Conservation (phyloP, 345 rosid species). For the Salix caprea region DNA sequence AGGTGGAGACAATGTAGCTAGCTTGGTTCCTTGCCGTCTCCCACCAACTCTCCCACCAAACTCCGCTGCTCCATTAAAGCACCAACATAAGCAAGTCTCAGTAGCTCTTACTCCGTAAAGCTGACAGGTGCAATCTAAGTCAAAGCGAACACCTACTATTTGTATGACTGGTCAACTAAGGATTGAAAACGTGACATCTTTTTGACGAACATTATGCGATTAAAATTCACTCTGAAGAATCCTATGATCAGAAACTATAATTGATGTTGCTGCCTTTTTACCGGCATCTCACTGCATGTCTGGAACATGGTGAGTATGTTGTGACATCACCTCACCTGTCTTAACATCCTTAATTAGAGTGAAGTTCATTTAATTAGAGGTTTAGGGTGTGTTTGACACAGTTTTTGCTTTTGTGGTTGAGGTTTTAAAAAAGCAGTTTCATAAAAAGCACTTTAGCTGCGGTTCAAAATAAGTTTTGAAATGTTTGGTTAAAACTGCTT, state of each 20-base stretch:
- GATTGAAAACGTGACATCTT: neutral
- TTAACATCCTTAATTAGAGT: too few relatives aligned
- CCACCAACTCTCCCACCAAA: too few relatives aligned
- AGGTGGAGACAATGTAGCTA: neutral
- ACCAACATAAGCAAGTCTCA: neutral
- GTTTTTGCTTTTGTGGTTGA: too few relatives aligned
- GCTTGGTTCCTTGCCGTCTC: too few relatives aligned
- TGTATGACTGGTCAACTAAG: constrained; percentile 16
- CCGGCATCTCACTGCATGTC: neutral
- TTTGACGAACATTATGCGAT: neutral
- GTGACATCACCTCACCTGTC: too few relatives aligned
- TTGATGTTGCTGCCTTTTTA: neutral
- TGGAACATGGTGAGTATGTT: neutral
- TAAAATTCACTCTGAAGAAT: neutral
- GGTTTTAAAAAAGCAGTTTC: too few relatives aligned
- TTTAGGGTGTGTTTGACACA: too few relatives aligned
- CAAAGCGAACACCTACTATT: constrained; percentile 1
- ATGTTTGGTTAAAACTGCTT: too few relatives aligned
- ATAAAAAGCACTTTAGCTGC: too few relatives aligned
- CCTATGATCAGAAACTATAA: neutral
- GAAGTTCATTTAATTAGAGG: too few relatives aligned
- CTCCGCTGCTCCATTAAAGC: constrained; percentile 10
- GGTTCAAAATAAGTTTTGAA: too few relatives aligned
- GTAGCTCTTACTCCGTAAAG: neutral
- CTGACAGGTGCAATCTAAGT: neutral